Evolutionary conservation across 2,329 filamentous ascomycete species (phyloP).

Genomic region (Sclerotinia trifoliorum): DNA sequence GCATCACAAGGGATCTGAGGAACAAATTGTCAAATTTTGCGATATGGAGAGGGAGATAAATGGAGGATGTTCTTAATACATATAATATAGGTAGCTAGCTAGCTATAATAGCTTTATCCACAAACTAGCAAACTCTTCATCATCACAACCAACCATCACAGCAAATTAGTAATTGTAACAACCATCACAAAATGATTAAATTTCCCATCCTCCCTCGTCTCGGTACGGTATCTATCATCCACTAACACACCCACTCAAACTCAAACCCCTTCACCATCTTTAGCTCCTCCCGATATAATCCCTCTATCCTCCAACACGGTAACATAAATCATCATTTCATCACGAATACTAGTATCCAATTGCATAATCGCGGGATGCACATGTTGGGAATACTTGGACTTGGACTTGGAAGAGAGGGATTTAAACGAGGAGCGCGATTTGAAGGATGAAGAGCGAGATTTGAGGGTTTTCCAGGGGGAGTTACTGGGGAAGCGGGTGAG

Average conservation of each 20-base stretch:
- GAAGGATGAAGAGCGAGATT: not conserved
- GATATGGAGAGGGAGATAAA: not conserved
- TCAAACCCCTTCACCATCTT: no score
- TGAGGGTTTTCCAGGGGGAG: not conserved
- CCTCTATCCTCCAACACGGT: not conserved
- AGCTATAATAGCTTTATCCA: not conserved
- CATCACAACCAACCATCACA: not conserved
- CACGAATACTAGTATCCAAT: not conserved
- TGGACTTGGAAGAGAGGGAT: not conserved
- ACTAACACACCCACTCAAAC: no score
- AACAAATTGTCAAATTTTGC: not conserved
- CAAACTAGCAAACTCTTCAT: not conserved
- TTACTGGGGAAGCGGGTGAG: not conserved
- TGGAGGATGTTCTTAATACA: not conserved
- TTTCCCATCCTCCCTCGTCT: no score
- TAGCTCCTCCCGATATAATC: no score
- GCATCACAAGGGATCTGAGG: not conserved
- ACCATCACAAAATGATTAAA: not conserved
- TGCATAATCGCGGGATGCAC: not conserved
- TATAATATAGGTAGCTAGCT: not conserved
- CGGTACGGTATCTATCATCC: no score
- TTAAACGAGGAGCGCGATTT: not conserved
- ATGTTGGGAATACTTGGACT: not conserved
- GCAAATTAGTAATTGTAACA: not conserved
- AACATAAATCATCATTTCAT: not conserved